Conservation (phyloP, 148 eudicot species). For the Pharnaceum exiguum region DNA sequence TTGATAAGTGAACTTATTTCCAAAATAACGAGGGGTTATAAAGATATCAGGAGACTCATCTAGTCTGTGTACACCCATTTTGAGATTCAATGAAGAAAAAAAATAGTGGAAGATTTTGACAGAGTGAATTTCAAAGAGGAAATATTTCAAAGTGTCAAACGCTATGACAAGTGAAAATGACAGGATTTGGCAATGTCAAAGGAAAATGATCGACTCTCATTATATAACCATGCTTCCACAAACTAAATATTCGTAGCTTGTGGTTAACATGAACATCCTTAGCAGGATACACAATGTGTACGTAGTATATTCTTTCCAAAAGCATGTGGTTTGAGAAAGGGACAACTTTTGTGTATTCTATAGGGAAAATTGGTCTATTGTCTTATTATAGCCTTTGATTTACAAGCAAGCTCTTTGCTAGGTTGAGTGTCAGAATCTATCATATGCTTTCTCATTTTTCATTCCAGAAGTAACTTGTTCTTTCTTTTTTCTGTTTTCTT, state of each 20-base stretch:
- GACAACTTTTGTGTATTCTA: no score
- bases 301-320: neutral
- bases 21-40: slow-evolving; percentile 20
- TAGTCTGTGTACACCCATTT: slow-evolving; percentile 22
- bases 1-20: slow-evolving; percentile 15
- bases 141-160: no score
- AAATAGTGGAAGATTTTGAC: no score
- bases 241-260: slow-evolving; percentile 3
- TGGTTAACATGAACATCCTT: neutral
- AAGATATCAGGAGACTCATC: slow-evolving; percentile 19
- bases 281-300: neutral
- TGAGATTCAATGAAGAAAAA: neutral
- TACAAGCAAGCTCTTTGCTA: no score
- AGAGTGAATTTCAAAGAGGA: no score
- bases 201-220: neutral
- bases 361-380: no score
- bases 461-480: no score
- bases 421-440: no score
- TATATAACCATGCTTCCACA: neutral
- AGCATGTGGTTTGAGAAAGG: neutral
- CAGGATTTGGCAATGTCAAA: neutral
- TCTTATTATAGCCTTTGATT: no score
- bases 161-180: no score
- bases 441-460: no score
- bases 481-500: no score